phyloP scores from a whole-genome alignment of 2,329 filamentous ascomycete genomes.

The Dothidotthia symphoricarpi region DNA sequence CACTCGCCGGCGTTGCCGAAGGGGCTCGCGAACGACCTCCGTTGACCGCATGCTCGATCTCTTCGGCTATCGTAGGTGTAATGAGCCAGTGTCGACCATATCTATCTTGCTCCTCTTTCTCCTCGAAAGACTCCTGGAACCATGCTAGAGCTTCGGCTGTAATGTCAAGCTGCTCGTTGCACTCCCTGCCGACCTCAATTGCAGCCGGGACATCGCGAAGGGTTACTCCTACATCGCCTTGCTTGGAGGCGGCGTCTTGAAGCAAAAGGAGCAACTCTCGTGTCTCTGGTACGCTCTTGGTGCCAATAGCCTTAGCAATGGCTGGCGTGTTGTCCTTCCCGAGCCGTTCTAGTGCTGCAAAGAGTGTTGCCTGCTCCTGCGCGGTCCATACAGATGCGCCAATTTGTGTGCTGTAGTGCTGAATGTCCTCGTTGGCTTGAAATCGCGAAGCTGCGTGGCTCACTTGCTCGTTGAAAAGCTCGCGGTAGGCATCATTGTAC shows the following conservation, averaged over 20 bases:
- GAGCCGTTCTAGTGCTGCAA: constrained; percentile 61
- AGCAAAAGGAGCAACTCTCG: constrained; percentile 67
- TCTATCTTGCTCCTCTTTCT: constrained; percentile 56
- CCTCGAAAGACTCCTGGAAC: constrained; percentile 64
- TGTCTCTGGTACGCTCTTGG: constrained; percentile 74
- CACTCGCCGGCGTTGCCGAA: constrained; percentile 10
- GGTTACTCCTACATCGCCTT: constrained; percentile 37
- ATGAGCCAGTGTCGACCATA: constrained; percentile 70
- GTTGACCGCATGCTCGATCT: constrained; percentile 34
- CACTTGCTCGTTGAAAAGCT: constrained; percentile 36
- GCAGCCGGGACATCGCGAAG: constrained; percentile 67
- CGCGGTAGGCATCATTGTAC: constrained; percentile 49
- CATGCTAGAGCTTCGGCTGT: constrained; percentile 65
- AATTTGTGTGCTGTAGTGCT: constrained; percentile 54
- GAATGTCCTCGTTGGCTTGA: constrained; percentile 3
- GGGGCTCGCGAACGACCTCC: constrained; percentile 13
- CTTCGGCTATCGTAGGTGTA: constrained; percentile 39
- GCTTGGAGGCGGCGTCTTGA: constrained; percentile 48
- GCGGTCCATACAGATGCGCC: constrained; percentile 70
- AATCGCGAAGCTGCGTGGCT: constrained; percentile 18
- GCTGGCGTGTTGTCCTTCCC: constrained; percentile 62
- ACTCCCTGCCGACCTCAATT: constrained; percentile 66
- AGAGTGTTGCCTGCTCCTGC: constrained; percentile 69
- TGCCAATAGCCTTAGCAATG: constrained; percentile 63
- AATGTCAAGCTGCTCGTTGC: constrained; percentile 64